A percentile compares a stretch with the other conserved stretches of the same genome.
Evolutionary conservation across 192 early-diverging fungal genomes (phyloP).

Genomic region (Mortierella antarctica): DNA sequence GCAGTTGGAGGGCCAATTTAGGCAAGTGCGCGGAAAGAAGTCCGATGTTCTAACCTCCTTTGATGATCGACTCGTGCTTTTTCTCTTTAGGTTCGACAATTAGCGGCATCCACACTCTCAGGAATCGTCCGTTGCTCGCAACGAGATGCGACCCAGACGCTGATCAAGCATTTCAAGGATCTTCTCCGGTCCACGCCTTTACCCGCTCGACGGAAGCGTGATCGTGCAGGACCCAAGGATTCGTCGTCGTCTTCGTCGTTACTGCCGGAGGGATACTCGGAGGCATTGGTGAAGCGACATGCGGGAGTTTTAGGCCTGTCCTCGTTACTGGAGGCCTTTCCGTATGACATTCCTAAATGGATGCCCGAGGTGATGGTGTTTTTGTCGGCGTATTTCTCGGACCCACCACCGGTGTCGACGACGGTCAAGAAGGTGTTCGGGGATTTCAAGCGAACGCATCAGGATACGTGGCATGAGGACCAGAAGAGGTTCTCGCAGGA

Average conservation of each 20-base stretch:
- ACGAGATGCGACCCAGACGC: slow-evolving; percentile 65
- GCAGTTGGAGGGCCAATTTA: neutral
- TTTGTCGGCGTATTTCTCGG: slow-evolving; percentile 81
- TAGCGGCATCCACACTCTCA: slow-evolving; percentile 79
- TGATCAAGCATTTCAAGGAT: slow-evolving; percentile 60
- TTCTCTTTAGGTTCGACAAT: slow-evolving; percentile 67
- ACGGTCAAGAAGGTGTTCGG: slow-evolving; percentile 90
- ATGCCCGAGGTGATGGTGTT: slow-evolving; percentile 86
- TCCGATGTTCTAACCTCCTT: too few species aligned
- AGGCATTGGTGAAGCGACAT: slow-evolving; percentile 78
- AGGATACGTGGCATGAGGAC: slow-evolving; percentile 96
- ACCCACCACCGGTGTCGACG: slow-evolving; percentile 85
- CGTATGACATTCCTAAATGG: slow-evolving; percentile 94
- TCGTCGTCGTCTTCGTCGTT: neutral
- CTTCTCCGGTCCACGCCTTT: slow-evolving; percentile 53
- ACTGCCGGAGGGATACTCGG: slow-evolving; percentile 59
- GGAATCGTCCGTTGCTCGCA: slow-evolving; percentile 81
- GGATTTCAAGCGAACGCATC: slow-evolving; percentile 94
- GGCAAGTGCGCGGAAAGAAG: neutral
- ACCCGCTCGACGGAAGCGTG: slow-evolving; percentile 57
- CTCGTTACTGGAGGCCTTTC: slow-evolving; percentile 89
- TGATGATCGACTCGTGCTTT: neutral
- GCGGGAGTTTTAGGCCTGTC: slow-evolving; percentile 92
- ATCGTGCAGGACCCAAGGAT: slow-evolving; percentile 33
- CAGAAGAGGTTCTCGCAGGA: slow-evolving; percentile 77